phyloP scores from a whole-genome alignment of 768 basidiomycete genomes.

The Exidia glandulosa region DNA sequence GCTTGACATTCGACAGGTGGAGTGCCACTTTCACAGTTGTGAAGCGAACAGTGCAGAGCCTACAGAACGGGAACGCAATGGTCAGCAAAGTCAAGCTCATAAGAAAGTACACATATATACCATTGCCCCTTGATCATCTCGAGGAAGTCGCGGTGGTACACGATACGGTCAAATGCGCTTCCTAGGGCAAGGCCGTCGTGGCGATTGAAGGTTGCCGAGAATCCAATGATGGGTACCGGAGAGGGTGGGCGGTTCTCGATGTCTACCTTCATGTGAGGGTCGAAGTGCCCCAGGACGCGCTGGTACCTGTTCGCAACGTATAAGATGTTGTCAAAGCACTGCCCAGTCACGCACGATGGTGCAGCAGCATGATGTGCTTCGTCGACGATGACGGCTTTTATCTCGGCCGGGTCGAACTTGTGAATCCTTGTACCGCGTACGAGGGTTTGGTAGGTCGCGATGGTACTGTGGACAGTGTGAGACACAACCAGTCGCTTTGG shows the following conservation, averaged over 20 bases:
- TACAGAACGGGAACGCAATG: too few species aligned
- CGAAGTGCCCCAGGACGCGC: constrained; percentile 73
- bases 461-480: constrained; percentile 47
- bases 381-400: constrained; percentile 78
- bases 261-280: constrained; percentile 38
- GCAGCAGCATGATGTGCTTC: constrained; percentile 96
- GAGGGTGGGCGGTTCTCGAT: not conserved
- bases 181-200: constrained; percentile 86
- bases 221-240: constrained; percentile 74
- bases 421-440: constrained; percentile 45
- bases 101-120: too few species aligned
- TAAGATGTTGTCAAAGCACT: not conserved
- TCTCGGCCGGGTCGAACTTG: constrained; percentile 57
- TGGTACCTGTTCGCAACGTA: constrained; percentile 47
- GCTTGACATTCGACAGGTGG: constrained; percentile 51
- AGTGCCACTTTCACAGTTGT: constrained; percentile 72
- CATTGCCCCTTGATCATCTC: constrained; percentile 78
- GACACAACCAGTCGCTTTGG: not conserved
- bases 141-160: constrained; percentile 83
- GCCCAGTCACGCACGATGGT: constrained; percentile 65
- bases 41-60: constrained; percentile 77
- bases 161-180: constrained; percentile 81
- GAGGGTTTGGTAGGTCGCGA: constrained; percentile 85
- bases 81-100: too few species aligned
- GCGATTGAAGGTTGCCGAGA: constrained; percentile 89